Evolutionary conservation across 495 filamentous ascomycete genomes (phyloP).

Genomic region (Oleoguttula mirabilis): DNA sequence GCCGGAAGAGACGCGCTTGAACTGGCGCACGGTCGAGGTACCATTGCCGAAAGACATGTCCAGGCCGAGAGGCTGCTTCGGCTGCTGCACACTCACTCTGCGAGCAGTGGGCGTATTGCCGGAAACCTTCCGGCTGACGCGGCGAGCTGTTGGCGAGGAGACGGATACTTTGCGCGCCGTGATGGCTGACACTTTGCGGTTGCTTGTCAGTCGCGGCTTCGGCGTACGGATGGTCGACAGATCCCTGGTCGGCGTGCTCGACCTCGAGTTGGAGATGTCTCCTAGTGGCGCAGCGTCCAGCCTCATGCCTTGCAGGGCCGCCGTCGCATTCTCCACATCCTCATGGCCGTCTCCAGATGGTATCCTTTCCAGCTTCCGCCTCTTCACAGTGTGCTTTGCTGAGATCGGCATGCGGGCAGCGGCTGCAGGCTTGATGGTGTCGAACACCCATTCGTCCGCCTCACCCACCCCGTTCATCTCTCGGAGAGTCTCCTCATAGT

Average conservation of each 20-base stretch:
- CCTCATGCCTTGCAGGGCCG: slow-evolving; percentile 43
- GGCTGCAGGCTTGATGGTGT: slow-evolving; percentile 59
- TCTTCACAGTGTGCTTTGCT: slow-evolving; percentile 35
- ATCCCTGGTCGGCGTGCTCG: slow-evolving; percentile 34
- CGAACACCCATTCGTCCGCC: slow-evolving; percentile 93
- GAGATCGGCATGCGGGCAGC: slow-evolving; percentile 19
- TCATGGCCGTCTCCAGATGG: slow-evolving; percentile 19
- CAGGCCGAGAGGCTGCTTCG: slow-evolving; percentile 63
- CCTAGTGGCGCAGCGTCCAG: slow-evolving; percentile 36
- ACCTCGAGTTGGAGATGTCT: slow-evolving; percentile 17
- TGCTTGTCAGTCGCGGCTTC: slow-evolving; percentile 23
- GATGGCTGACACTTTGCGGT: slow-evolving; percentile 24
- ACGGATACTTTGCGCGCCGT: slow-evolving; percentile 16
- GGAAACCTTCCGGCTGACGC: slow-evolving; percentile 26
- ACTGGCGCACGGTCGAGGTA: slow-evolving; percentile 77
- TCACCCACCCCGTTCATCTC: slow-evolving; percentile 29
- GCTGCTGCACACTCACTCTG: slow-evolving; percentile 9
- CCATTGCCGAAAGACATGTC: slow-evolving; percentile 85
- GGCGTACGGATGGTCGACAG: slow-evolving; percentile 27
- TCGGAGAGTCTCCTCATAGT: slow-evolving; percentile 80
- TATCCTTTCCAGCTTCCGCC: slow-evolving; percentile 36
- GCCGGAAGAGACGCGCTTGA: slow-evolving; percentile 68
- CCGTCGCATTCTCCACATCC: slow-evolving; percentile 15
- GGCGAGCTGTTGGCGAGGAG: slow-evolving; percentile 29
- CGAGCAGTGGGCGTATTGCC: slow-evolving; percentile 16